Percentiles rank a stretch among this genome's conserved stretches.
These are phyloP conservation scores for Ceratocystis papillata DNA, from an alignment of 2,329 filamentous ascomycete genomes.

Conservation along the genomic window DNA sequence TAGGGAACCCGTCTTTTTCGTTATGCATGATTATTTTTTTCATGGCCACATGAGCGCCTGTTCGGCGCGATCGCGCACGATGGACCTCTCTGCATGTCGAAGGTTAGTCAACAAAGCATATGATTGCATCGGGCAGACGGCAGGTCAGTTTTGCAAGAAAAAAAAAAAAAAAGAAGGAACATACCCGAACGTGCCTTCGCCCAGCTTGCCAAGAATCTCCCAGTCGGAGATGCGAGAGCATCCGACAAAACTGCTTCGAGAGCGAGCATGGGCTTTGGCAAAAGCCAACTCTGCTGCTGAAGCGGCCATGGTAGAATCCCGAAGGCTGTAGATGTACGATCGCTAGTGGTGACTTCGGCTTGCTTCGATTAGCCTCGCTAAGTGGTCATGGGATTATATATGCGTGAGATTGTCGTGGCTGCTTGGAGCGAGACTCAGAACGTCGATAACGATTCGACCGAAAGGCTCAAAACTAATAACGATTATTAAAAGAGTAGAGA, in stretches of 20 bases:
- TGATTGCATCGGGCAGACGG: not conserved
- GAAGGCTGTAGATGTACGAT: not conserved
- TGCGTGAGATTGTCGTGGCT: too few relatives aligned
- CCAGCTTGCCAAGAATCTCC: constrained; percentile 70
- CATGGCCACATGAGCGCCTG: constrained; percentile 66
- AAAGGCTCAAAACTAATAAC: not conserved
- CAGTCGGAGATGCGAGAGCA: constrained; percentile 77
- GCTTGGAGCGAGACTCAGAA: not conserved
- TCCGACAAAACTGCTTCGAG: constrained; percentile 58
- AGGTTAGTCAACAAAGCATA: constrained; percentile 17
- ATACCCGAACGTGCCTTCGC: constrained; percentile 81
- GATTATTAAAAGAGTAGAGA: not conserved
- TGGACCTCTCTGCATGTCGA: constrained; percentile 56
- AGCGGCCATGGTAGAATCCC: not conserved
- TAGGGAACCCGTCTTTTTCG: constrained; percentile 98
- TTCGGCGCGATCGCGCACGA: constrained; percentile 68
- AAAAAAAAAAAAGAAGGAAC: constrained; percentile 32
- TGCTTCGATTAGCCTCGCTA: not conserved
- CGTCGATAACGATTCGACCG: not conserved
- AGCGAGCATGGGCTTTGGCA: constrained; percentile 46
- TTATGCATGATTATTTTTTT: constrained; percentile 99
- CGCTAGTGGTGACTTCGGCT: not conserved
- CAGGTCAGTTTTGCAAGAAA: constrained; percentile 18
- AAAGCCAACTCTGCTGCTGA: constrained; percentile 35
- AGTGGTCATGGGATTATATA: not conserved